phyloP scores from a whole-genome alignment of 2,329 filamentous ascomycete genomes.

The Colletotrichum destructivum region DNA sequence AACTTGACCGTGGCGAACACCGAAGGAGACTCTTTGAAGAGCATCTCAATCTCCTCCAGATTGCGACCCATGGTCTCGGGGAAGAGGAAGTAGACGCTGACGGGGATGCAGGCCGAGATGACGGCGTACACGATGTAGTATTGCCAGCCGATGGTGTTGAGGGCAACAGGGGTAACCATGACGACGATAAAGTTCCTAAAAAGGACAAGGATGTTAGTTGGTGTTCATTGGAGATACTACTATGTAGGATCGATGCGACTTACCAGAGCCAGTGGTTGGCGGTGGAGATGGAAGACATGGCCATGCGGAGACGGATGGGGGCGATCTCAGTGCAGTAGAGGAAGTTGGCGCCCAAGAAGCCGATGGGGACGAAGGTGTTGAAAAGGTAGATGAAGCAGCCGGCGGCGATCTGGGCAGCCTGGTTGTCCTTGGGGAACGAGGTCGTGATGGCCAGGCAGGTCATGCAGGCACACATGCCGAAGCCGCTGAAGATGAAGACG shows the following conservation, averaged over 20 bases:
- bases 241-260: background rate
- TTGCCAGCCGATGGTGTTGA: slow-evolving; percentile 65
- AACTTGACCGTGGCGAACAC: slow-evolving; percentile 54
- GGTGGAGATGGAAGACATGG: slow-evolving; percentile 70
- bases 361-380: slow-evolving; percentile 73
- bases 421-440: slow-evolving; percentile 62
- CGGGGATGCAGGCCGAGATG: slow-evolving; percentile 60
- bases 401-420: slow-evolving; percentile 63
- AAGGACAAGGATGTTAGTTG: slow-evolving; percentile 10
- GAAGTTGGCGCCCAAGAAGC: slow-evolving; percentile 72
- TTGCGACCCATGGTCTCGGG: slow-evolving; percentile 67
- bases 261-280: slow-evolving; percentile 66
- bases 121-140: slow-evolving; percentile 67
- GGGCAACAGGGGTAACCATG: slow-evolving; percentile 62
- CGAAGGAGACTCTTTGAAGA: slow-evolving; percentile 59
- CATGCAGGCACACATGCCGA: slow-evolving; percentile 70
- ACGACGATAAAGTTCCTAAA: slow-evolving; percentile 59
- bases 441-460: slow-evolving; percentile 66
- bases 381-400: slow-evolving; percentile 72
- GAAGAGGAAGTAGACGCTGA: slow-evolving; percentile 61
- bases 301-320: slow-evolving; percentile 65
- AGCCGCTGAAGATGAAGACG: slow-evolving; percentile 67
- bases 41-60: slow-evolving; percentile 61
- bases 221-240: background rate
- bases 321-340: slow-evolving; percentile 73